These are phyloP conservation scores for Orbilia quercus DNA, from an alignment of 2,329 filamentous ascomycete genomes.

Conservation along the genomic window DNA sequence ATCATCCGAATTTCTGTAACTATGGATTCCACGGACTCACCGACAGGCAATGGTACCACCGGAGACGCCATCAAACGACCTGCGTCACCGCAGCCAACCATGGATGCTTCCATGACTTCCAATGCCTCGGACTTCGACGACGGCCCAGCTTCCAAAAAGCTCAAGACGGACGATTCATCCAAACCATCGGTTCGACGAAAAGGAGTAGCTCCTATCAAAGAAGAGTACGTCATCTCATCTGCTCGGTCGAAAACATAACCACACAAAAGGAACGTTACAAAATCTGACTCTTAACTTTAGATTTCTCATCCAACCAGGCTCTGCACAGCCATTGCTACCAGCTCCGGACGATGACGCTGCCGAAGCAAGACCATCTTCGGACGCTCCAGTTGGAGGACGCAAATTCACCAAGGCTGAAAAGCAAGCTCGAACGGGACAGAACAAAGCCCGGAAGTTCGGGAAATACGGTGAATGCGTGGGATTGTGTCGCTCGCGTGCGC, in stretches of 20 bases:
- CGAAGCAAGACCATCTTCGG: slow-evolving; percentile 45
- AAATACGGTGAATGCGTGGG: slow-evolving; percentile 58
- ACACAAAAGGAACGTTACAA: slow-evolving; percentile 8
- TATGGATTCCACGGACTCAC: slow-evolving; percentile 49
- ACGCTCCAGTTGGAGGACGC: slow-evolving; percentile 38
- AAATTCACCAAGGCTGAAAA: slow-evolving; percentile 52
- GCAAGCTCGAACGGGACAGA: slow-evolving; percentile 58
- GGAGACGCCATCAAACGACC: slow-evolving; percentile 38
- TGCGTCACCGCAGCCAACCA: slow-evolving; percentile 30
- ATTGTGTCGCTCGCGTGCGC: slow-evolving; percentile 40
- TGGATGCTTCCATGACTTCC: background rate
- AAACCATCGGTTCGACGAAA: slow-evolving; percentile 28
- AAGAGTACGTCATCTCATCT: slow-evolving; percentile 53
- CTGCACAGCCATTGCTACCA: slow-evolving; percentile 32
- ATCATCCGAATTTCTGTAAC: slow-evolving; percentile 3
- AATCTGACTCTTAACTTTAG: slow-evolving; percentile 11
- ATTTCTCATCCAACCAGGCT: slow-evolving; percentile 46
- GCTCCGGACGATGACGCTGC: slow-evolving; percentile 58
- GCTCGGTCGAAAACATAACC: background rate
- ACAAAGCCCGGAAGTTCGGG: slow-evolving; percentile 59
- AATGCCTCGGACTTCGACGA: slow-evolving; percentile 25
- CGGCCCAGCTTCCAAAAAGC: slow-evolving; percentile 47
- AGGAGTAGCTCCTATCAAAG: slow-evolving; percentile 57
- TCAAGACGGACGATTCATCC: slow-evolving; percentile 38
- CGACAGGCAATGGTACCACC: slow-evolving; percentile 28